A percentile compares a stretch with the other conserved stretches of the same genome.
Conservation (phyloP, 345 rosid genomes). For the Clarkia xantiana region DNA sequence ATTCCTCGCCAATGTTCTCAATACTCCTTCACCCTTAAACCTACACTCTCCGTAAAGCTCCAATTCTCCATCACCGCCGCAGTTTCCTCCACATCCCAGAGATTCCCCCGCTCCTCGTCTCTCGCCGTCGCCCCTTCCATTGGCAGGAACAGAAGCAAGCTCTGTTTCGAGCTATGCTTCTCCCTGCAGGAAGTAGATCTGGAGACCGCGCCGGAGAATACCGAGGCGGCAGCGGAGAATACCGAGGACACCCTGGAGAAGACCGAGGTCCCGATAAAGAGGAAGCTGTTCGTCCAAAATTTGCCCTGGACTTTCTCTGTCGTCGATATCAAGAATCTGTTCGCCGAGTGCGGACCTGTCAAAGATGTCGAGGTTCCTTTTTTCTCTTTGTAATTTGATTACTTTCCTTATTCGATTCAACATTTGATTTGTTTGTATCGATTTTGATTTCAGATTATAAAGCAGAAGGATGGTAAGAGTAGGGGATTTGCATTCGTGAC, state of each 20-base stretch:
- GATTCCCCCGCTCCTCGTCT: conserved; percentile 7
- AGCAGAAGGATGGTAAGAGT: conserved; percentile 47
- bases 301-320: conserved; percentile 66
- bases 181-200: conserved; percentile 27
- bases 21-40: conserved; percentile 1
- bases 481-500: conserved; percentile 76
- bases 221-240: conserved; percentile 19
- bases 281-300: conserved; percentile 61
- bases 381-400: not conserved
- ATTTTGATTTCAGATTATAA: conserved; percentile 38
- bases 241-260: too few relatives aligned
- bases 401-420: not conserved
- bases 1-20: not conserved
- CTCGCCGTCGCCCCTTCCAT: conserved; percentile 9
- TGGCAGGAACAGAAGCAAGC: conserved; percentile 5
- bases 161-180: conserved; percentile 20
- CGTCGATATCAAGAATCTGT: conserved; percentile 49
- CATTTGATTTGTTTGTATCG: conserved; percentile 7
- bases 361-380: conserved; percentile 63
- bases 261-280: conserved; percentile 33
- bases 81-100: conserved; percentile 9
- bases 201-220: conserved; percentile 20
- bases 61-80: conserved; percentile 7
- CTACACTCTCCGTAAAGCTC: conserved; percentile 16
- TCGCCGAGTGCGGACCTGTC: conserved; percentile 61